phyloP scores from a whole-genome alignment of 805 yeast species.

The Cyberlindnera bimundalis region DNA sequence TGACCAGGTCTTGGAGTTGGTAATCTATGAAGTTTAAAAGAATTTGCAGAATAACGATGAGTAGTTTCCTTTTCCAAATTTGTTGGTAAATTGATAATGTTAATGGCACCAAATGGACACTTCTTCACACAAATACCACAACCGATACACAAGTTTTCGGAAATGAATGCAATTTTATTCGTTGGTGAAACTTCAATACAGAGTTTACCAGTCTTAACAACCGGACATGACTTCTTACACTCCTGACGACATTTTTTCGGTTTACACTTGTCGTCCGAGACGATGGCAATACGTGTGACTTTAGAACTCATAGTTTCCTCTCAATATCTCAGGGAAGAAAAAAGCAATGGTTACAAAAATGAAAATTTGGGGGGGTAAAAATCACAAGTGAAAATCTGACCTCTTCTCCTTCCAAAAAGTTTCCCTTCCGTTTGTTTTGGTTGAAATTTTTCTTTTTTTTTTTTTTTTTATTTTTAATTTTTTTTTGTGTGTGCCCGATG shows the following conservation, averaged over 20 bases:
- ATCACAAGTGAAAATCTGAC: too few species aligned
- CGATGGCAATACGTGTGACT: slow-evolving; percentile 89
- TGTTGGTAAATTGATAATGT: slow-evolving; percentile 93
- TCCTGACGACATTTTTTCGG: slow-evolving; percentile 99
- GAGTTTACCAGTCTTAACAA: slow-evolving; percentile 93
- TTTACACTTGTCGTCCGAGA: slow-evolving; percentile 90
- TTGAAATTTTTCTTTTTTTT: slow-evolving; percentile 4
- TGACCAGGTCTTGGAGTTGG: slow-evolving; percentile 99
- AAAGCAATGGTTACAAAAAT: too few species aligned
- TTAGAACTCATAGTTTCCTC: slow-evolving; percentile 30
- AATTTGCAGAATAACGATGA: slow-evolving; percentile 96
- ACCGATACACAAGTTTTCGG: slow-evolving; percentile 94
- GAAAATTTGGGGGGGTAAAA: too few species aligned
- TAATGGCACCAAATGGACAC: slow-evolving; percentile 97
- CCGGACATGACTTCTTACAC: slow-evolving; percentile 96
- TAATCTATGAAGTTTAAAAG: slow-evolving; percentile 93
- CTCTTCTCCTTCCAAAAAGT: too few species aligned
- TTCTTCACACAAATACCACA: slow-evolving; percentile 99
- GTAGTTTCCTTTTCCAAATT: slow-evolving; percentile 90
- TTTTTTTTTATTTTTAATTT: too few species aligned
- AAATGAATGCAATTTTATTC: slow-evolving; percentile 89
- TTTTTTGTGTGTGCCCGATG: too few species aligned
- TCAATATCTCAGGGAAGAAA: slow-evolving; percentile 1
- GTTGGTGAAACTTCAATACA: slow-evolving; percentile 95
- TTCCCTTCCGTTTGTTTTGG: background rate